Conservation (phyloP, 371 early-diverging fungal species). For the Blakeslea trispora region DNA sequence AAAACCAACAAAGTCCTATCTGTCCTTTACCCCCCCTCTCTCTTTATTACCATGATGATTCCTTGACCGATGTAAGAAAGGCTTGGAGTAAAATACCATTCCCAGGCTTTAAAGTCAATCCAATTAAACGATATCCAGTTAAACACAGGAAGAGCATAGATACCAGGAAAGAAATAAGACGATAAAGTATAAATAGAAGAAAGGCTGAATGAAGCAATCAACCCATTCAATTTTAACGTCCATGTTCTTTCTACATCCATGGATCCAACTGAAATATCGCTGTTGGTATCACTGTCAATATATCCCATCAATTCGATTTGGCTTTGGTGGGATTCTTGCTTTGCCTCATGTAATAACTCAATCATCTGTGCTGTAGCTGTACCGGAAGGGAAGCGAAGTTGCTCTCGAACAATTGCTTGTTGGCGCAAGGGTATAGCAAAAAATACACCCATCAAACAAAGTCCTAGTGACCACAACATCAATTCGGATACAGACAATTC, state of each 20-base stretch:
- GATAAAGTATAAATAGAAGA: constrained; percentile 66
- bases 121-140: constrained; percentile 53
- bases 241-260: constrained; percentile 47
- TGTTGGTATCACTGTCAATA: not conserved
- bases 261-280: not conserved
- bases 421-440: constrained; percentile 82
- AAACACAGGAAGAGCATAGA: constrained; percentile 66
- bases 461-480: constrained; percentile 72
- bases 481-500: constrained; percentile 49
- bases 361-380: constrained; percentile 88
- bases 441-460: constrained; percentile 85
- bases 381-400: constrained; percentile 81
- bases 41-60: constrained; percentile 64
- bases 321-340: not conserved
- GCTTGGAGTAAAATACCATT: constrained; percentile 76
- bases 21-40: too few species aligned
- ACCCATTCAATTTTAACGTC: constrained; percentile 52
- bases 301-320: not conserved
- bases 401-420: constrained; percentile 75
- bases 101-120: constrained; percentile 55
- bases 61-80: constrained; percentile 80
- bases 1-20: too few species aligned
- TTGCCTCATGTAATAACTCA: constrained; percentile 58
- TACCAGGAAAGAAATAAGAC: constrained; percentile 62
- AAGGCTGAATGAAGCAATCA: constrained; percentile 56